phyloP scores from a whole-genome alignment of 768 basidiomycete genomes.

The Terana coerulea region DNA sequence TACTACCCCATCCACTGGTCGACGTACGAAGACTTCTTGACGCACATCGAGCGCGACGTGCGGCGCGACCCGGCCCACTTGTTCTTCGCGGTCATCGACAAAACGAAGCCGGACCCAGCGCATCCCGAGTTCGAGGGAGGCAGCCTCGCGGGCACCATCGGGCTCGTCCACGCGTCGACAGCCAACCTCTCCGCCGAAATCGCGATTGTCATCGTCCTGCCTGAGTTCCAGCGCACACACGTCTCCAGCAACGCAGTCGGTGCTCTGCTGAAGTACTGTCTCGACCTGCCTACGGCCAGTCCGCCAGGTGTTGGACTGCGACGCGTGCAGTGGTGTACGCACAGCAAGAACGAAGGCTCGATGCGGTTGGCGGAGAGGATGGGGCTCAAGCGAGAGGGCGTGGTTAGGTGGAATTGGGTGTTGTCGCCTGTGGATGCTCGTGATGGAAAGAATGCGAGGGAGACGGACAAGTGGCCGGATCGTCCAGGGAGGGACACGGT shows the following conservation, averaged over 20 bases:
- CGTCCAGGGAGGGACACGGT: slow-evolving; percentile 44
- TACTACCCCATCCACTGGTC: slow-evolving; percentile 30
- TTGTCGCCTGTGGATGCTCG: slow-evolving; percentile 25
- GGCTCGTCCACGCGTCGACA: slow-evolving; percentile 26
- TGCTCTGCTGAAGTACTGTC: slow-evolving; percentile 25
- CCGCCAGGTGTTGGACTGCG: slow-evolving; percentile 38
- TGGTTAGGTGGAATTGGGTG: slow-evolving; percentile 36
- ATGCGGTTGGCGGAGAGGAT: slow-evolving; percentile 37
- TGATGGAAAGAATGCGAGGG: slow-evolving; percentile 23
- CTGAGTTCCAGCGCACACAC: slow-evolving; percentile 39
- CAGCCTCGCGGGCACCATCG: slow-evolving; percentile 38
- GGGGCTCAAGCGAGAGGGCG: slow-evolving; percentile 43
- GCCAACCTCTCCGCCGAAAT: slow-evolving; percentile 34
- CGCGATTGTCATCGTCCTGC: slow-evolving; percentile 34
- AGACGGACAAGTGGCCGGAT: slow-evolving; percentile 24
- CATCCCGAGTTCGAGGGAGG: slow-evolving; percentile 28
- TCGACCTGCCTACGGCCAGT: slow-evolving; percentile 17
- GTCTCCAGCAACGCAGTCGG: slow-evolving; percentile 38
- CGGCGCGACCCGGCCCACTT: slow-evolving; percentile 17
- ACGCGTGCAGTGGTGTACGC: slow-evolving; percentile 43
- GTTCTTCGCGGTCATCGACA: slow-evolving; percentile 39
- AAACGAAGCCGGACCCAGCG: slow-evolving; percentile 24
- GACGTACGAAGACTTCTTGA: slow-evolving; percentile 20
- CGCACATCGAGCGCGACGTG: slow-evolving; percentile 18
- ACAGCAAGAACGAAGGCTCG: slow-evolving; percentile 34